Evolutionary conservation across 257 asterid species (phyloP).

Genomic region (Nicotiana tabacum): DNA sequence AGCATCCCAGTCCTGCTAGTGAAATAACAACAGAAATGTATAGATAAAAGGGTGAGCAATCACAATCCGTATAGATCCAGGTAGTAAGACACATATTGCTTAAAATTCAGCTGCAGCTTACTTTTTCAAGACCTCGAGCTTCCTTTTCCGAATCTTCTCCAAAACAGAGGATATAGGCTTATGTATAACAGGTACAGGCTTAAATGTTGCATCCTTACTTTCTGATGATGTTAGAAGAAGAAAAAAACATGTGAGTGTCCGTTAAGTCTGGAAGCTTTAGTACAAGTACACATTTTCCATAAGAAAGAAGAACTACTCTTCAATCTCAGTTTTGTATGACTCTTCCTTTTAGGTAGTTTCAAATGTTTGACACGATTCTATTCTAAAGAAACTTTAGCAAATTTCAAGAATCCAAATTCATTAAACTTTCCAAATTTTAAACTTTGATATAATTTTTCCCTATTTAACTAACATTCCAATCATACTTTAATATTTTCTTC

Average conservation of each 20-base stretch:
- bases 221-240: constrained; percentile 31
- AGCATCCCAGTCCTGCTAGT: constrained; percentile 32
- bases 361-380: background rate
- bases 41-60: background rate
- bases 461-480: background rate
- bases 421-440: background rate
- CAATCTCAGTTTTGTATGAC: background rate
- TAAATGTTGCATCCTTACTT: constrained; percentile 67
- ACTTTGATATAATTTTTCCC: background rate
- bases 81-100: background rate
- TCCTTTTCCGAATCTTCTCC: constrained; percentile 87
- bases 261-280: background rate
- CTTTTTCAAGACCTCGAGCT: constrained; percentile 70
- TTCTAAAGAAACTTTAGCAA: background rate
- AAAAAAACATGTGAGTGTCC: background rate
- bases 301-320: background rate
- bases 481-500: background rate
- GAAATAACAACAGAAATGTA: constrained; percentile 7
- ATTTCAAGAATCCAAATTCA: background rate
- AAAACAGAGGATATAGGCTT: constrained; percentile 82
- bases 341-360: background rate
- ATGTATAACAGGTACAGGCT: constrained; percentile 54
- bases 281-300: background rate
- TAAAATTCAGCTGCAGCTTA: constrained; percentile 18
- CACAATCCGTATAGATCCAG: background rate